Evolutionary conservation across 371 early-diverging fungal species (phyloP), one percentile per base, ranked within the genome.

Genomic region (Quaeritorhiza haematococci): DNA sequence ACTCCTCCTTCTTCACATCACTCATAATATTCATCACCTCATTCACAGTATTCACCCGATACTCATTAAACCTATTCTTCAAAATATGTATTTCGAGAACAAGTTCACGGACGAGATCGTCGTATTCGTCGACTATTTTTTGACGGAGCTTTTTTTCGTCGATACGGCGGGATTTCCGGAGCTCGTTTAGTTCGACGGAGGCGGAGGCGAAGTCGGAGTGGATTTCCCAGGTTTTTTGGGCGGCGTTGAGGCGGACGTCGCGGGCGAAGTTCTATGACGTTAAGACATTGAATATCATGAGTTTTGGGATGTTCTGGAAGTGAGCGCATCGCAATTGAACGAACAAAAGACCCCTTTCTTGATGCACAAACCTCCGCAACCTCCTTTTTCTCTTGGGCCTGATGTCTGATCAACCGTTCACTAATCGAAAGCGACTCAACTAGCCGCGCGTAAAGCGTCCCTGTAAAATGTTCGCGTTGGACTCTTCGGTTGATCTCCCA

Each of bases 1-100:
- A 60, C 59, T 77, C 74, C 45, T 81, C 82, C 56, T 69, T 75
- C 55, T 81, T 78, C 10, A 72, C 72, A 26, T 79, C 76, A n/a
- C 61, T 46, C 66, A 81, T 72, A 24, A 75, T 74, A 13, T 58
- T 64, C 67, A 74, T 56, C 21, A 75, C 69, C 38, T 79, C 79
- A 24, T 77, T 67, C 21, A 77, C 65, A 21, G 73, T 73, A 57
- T 67, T 73, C n/a, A 72, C 71, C 26, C 75, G 62, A 51, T 73
- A 79, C 53, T 81, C 82, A 29, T 55, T 67, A 62, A 81, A 81
- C 7, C 82, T 57, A 42, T 73, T 68, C 26, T 72, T 32, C 6
- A 79, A 52, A 1, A 77, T 67, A 42, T 75, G 68, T 55, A 77
- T 73, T 48, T 81, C 79, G 45, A 61, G 52, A 13, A 75, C 74